Conservation (phyloP, 331 rosid species). For the Dryas integrifolia region DNA sequence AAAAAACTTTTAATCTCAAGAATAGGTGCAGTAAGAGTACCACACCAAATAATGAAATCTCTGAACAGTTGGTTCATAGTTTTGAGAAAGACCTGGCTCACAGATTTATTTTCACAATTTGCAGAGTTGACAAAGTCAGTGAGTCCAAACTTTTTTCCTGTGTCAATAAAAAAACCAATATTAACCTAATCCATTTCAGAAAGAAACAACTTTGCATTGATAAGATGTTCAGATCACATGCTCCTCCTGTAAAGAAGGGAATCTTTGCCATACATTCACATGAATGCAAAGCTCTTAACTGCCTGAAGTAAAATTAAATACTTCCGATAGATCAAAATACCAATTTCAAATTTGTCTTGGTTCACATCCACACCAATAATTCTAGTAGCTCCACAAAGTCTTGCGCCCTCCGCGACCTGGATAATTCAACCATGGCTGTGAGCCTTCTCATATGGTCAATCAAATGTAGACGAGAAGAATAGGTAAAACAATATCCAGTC, state of each 20-base stretch:
- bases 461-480: not conserved
- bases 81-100: constrained; percentile 55
- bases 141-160: constrained; percentile 79
- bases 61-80: not conserved
- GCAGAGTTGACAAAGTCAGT: constrained; percentile 61
- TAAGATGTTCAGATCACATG: not conserved
- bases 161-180: not conserved
- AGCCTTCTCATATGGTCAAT: not conserved
- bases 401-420: constrained; percentile 90
- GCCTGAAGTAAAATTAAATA: not conserved
- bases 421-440: constrained; percentile 24
- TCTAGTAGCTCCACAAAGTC: constrained; percentile 76
- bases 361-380: constrained; percentile 84
- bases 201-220: not conserved
- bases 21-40: not conserved
- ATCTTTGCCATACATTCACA: not conserved
- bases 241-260: not conserved
- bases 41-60: not conserved
- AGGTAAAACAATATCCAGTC: not conserved
- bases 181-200: not conserved
- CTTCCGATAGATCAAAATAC: constrained; percentile 32
- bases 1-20: constrained; percentile 1
- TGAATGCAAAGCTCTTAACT: not conserved
- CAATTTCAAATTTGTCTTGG: constrained; percentile 59
- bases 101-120: constrained; percentile 52